Evolutionary conservation across 495 filamentous ascomycete species (phyloP).

Genomic region (Aspergillus sparsus): DNA sequence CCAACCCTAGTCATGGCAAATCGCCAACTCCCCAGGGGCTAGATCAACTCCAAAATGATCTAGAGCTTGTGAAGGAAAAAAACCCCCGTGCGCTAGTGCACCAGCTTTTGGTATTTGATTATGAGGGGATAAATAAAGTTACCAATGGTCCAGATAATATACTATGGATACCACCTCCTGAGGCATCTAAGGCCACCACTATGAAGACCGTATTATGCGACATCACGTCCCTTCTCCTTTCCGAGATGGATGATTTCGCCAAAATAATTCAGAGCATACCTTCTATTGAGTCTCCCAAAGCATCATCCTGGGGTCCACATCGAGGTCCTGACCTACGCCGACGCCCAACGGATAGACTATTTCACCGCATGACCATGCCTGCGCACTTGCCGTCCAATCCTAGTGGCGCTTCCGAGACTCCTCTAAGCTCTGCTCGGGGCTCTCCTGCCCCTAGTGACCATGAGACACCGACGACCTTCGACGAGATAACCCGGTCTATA

Average conservation of each 20-base stretch:
- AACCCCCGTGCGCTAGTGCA: constrained; percentile 77
- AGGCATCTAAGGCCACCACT: constrained; percentile 76
- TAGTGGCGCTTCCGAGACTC: constrained; percentile 53
- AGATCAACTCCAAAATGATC: constrained; percentile 64
- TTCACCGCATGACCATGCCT: constrained; percentile 82
- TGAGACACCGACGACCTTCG: constrained; percentile 69
- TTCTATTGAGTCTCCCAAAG: constrained; percentile 73
- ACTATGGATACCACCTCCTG: constrained; percentile 69
- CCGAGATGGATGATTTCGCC: constrained; percentile 84
- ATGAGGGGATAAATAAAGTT: constrained; percentile 45
- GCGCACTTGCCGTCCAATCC: constrained; percentile 56
- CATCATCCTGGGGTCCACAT: constrained; percentile 49
- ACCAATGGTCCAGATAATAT: constrained; percentile 53
- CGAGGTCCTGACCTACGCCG: constrained; percentile 48
- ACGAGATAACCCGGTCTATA: constrained; percentile 63
- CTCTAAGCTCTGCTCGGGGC: constrained; percentile 47
- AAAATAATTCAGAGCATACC: constrained; percentile 79
- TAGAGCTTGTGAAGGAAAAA: constrained; percentile 57
- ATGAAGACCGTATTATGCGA: constrained; percentile 96
- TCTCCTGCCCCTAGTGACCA: constrained; percentile 48
- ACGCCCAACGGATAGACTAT: constrained; percentile 44
- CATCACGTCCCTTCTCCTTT: constrained; percentile 78
- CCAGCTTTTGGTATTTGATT: constrained; percentile 78
- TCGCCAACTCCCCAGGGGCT: constrained; percentile 49
- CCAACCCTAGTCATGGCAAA: constrained; percentile 10